Conservation (phyloP, 768 basidiomycete genomes). For the Roridomyces roridus region DNA sequence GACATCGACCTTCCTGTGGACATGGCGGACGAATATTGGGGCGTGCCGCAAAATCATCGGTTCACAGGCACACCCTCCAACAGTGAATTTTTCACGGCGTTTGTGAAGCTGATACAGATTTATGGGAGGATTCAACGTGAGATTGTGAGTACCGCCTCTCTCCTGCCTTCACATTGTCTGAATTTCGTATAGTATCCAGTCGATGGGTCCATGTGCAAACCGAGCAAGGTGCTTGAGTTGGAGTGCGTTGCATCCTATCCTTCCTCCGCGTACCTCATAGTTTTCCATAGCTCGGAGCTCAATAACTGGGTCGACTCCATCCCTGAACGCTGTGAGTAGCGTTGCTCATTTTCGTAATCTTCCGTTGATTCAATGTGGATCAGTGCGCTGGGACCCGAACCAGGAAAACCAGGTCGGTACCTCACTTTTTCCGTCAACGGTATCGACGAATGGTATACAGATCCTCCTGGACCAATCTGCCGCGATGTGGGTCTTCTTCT, state of each 20-base stretch:
- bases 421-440: neutral
- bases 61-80: neutral
- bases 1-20: constrained; percentile 1
- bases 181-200: too few species aligned
- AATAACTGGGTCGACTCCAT: constrained; percentile 51
- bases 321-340: constrained; percentile 37
- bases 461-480: constrained; percentile 12
- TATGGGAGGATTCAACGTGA: constrained; percentile 7
- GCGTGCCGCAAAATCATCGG: neutral
- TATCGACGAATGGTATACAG: constrained; percentile 21
- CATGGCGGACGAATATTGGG: constrained; percentile 17
- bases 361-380: too few species aligned
- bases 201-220: too few species aligned
- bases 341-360: too few species aligned
- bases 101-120: constrained; percentile 6
- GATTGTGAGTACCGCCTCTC: neutral
- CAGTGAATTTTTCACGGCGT: neutral
- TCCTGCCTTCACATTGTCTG: too few species aligned
- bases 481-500: neutral
- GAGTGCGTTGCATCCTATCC: neutral
- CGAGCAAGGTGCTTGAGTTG: neutral
- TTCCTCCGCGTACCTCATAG: neutral
- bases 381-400: constrained; percentile 33
- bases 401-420: constrained; percentile 22
- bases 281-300: constrained; percentile 38